Base-by-base conservation (phyloP, 345 rosid species). In the Orychophragmus violaceus region DNA sequence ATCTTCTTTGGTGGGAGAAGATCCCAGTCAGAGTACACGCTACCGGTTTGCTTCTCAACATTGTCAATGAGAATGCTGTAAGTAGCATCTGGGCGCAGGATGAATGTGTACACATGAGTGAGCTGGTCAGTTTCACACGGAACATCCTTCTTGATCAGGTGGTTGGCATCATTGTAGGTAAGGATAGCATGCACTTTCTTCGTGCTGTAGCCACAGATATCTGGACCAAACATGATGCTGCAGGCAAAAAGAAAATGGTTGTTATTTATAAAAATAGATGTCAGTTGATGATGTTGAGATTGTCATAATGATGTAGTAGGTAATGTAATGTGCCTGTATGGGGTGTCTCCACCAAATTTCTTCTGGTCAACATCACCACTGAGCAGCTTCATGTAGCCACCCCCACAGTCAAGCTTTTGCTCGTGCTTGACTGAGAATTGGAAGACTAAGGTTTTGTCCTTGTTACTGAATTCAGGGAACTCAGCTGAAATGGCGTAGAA, bases 181-280 rank as follows among this genome's bases (percentile, higher is more conserved):
- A 94, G 95, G 79, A 94, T 94, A 36, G 99, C 91, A 74, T 94
- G 99, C n/a, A 94, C 99, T 82, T 94, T 94, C 86, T 91, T 94
- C 9, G 99, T 94, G 79, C 86, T 88, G 83, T 87, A 82, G 56
- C 99, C 99, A 78, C 99, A 91, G 46, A 94, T 88, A 81, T 94
- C 97, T 0, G 97, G 99, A 39, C 99, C 99, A 85, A 94, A 94
- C 99, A 94, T 94, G 51, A 94, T 91, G 61, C 99, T 95, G 89
- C 82, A 79, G 36, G 45, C 57, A 75, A 51, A 57, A 50, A 7
- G 10, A 25, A 65, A 18, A 37, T 22, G 17, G 8, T 17, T 35
- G 59, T 56, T 37, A 57, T 13, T 10, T 27, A 6, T 0, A 48
- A 58, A 22, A 8, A 35, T 12, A 12, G 16, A 52, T 14, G 21